Evolutionary conservation across 352 stramenopile genomes (phyloP), one percentile per base, ranked within the genome.

Genomic region (Globisporangium echinulatum): DNA sequence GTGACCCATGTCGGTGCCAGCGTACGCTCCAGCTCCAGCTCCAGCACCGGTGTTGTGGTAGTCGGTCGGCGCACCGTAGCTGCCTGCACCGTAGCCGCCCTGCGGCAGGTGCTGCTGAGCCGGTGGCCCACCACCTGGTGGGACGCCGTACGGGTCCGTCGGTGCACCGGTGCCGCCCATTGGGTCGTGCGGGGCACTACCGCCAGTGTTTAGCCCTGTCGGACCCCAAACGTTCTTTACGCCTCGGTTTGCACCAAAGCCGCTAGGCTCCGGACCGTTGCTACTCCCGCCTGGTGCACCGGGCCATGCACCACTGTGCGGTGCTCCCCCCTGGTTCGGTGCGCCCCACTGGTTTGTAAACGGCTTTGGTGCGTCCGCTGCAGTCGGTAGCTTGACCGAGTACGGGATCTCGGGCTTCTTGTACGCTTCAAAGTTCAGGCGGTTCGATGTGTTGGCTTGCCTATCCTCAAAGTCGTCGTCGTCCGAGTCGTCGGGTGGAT

Each of bases 401-500:
- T 95, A 95, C 40, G 85, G 85, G 38, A 95, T 88, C 67, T 95
- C 85, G n/a, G 85, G 85, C 54, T 95, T 95, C 68, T 95, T 87
- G 71, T 95, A 95, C 1, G 85, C 85, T 59, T 92, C 83, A 66
- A 95, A 92, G 68, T 95, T 95, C 40, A 95, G 72, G 2, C 76
- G 80, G 67, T 90, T 85, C 19, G 76, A 57, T 17, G 73, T 67
- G 43, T 77, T 85, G 66, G 63, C 72, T 62, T 78, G 82, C 52
- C 78, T 33, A 33, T 33, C 71, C 44, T 88, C 79, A 52, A 90
- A 91, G 50, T 97, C 92, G 49, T 99, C 97, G 59, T 98, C 92
- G 60, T 99, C 96, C 50, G 96, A 97, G 44, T 98, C 92, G 63
- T 97, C 86, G 7, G 96, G 96, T 36, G 96, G 97, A 11, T 94